Evolutionary conservation across 257 asterid species (phyloP), one percentile per base, ranked within the genome.

Genomic region (Ehretia macrophylla): DNA sequence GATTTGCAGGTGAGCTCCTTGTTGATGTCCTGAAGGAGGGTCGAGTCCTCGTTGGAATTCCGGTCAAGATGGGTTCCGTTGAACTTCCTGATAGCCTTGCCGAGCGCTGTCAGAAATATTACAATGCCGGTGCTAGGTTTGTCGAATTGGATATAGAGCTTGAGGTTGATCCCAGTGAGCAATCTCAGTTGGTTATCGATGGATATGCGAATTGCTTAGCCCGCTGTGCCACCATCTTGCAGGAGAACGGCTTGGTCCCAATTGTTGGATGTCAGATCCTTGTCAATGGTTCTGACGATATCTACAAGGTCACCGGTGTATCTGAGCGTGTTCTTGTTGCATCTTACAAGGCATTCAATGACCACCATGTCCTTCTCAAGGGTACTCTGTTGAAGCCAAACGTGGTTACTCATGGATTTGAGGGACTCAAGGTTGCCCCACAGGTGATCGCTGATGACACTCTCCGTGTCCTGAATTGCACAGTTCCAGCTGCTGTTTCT

Each of bases 401-500:
- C 79, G 82, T 85, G 94, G 94, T 85, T 8, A 85, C 94, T 1
- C 94, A 86, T 1, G 94, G 94, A 0, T 82, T 89, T 0, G 89
- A 81, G 1, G 23, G 85, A 46, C 59, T 81, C 19, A 82, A 82
- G 70, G 89, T 79, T 18, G 74, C 85, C 14, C 86, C 86, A 0
- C 88, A 84, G 56, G 84, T 81, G 2, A 46, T 88, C 13, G 97
- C 97, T 10, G 94, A 86, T 69, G n/a, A n/a, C n/a, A n/a, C n/a
- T n/a, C n/a, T n/a, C n/a, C n/a, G n/a, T n/a, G n/a, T n/a, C n/a
- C n/a, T 64, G 82, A 78, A 86, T 95, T 0, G 90, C 86, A 5
- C 85, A 87, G 97, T 89, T 21, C 97, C 97, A 0, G 97, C 95
- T 8, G 95, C 84, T 0, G 97, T 89, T n/a, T n/a, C n/a, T n/a